These are phyloP conservation scores for Flagelloscypha sp. DNA, from an alignment of 768 basidiomycete species.

Conservation along the genomic window DNA sequence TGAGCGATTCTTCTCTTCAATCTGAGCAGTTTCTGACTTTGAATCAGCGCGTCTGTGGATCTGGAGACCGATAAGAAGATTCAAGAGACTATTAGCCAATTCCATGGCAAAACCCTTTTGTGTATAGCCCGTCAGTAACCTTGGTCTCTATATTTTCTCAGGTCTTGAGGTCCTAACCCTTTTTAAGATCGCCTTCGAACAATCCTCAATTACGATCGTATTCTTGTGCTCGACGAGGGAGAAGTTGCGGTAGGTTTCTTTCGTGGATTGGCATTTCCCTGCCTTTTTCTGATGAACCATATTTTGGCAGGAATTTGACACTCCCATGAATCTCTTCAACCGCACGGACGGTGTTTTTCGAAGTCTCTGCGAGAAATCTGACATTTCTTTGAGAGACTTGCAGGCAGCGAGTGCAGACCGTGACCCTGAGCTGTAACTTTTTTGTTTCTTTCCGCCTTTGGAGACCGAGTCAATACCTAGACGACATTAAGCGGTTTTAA, in stretches of 20 bases:
- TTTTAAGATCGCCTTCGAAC: slow-evolving; percentile 48
- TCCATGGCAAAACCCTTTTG: slow-evolving; percentile 41
- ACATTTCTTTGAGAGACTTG: slow-evolving; percentile 37
- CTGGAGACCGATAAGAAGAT: slow-evolving; percentile 46
- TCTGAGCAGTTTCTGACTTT: slow-evolving; percentile 1
- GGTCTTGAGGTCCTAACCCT: no score
- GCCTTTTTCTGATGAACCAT: background rate
- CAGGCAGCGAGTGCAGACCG: no score
- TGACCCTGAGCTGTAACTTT: slow-evolving; percentile 4
- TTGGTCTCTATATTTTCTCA: no score
- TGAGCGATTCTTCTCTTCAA: slow-evolving; percentile 11
- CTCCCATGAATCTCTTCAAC: slow-evolving; percentile 39
- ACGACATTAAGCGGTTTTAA: no score
- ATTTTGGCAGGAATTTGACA: slow-evolving; percentile 37
- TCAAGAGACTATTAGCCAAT: slow-evolving; percentile 33
- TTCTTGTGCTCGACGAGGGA: slow-evolving; percentile 62
- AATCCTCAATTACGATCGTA: slow-evolving; percentile 66
- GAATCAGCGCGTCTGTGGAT: slow-evolving; percentile 28
- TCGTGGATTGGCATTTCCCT: slow-evolving; percentile 11
- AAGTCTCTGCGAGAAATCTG: slow-evolving; percentile 40
- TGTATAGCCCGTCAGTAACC: slow-evolving; percentile 36
- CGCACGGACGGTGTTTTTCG: slow-evolving; percentile 35
- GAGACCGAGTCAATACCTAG: no score
- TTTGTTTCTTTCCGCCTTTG: no score
- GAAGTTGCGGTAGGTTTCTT: slow-evolving; percentile 48